These are phyloP conservation scores for Chenopodium berlandieri DNA, from an alignment of 148 eudicot species.

Conservation along the genomic window DNA sequence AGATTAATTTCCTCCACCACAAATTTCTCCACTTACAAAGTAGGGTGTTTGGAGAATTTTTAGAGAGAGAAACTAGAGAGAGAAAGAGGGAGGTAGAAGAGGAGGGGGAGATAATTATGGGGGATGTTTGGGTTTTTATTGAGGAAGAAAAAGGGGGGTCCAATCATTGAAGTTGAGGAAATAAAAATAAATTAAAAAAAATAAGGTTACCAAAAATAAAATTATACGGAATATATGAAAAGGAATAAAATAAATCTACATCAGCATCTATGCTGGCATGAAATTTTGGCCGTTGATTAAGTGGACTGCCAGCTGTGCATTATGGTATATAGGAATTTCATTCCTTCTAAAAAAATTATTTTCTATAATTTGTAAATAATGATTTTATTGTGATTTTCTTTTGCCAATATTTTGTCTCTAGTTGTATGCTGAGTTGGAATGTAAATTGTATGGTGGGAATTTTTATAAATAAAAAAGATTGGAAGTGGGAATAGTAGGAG, in stretches of 20 bases:
- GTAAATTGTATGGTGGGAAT: not conserved
- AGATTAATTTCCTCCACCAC: constrained; percentile 5
- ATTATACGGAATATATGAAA: not conserved
- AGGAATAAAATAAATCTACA: constrained; percentile 19
- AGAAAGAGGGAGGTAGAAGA: not conserved
- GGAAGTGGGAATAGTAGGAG: not conserved
- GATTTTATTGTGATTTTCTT: not conserved
- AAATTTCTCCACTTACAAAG: constrained; percentile 15
- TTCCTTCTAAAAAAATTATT: not conserved
- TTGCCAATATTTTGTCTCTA: not conserved
- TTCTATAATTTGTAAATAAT: not conserved
- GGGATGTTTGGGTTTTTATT: constrained; percentile 12
- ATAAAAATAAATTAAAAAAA: not conserved
- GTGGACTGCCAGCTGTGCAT: constrained; percentile 24
- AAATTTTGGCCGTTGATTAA: constrained; percentile 21
- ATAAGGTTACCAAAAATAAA: not conserved
- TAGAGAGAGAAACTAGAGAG: constrained; percentile 25
- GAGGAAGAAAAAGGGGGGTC: constrained; percentile 8
- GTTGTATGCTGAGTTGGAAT: constrained; percentile 13
- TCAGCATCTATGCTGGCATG: constrained; percentile 31
- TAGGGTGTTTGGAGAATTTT: not conserved
- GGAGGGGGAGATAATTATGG: not conserved
- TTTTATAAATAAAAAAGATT: not conserved
- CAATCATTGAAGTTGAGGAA: constrained; percentile 30
- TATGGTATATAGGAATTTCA: constrained; percentile 4